Conservation (phyloP, 768 basidiomycete genomes). For the Pholiota conissans region DNA sequence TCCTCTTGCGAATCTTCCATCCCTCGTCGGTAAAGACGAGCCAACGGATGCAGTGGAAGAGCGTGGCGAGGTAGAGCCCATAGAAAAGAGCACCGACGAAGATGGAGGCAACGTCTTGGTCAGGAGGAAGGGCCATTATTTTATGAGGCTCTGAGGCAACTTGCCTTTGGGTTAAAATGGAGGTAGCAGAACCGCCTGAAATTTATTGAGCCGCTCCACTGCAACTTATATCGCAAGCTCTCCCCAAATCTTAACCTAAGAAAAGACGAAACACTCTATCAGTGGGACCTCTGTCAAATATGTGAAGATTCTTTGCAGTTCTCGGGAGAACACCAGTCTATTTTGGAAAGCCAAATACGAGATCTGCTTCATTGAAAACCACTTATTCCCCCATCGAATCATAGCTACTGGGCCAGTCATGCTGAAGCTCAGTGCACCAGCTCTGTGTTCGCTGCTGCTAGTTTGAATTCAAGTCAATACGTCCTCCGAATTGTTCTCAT, state of each 20-base stretch:
- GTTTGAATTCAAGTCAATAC: no score
- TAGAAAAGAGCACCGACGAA: constrained; percentile 4
- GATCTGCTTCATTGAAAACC: no score
- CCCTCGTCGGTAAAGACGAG: constrained; percentile 13
- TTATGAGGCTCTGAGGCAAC: not conserved
- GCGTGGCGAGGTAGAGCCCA: constrained; percentile 7
- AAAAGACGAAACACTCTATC: not conserved
- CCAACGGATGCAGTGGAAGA: constrained; percentile 11
- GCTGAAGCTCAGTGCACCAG: no score
- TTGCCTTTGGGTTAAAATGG: no score
- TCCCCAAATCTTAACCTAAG: not conserved
- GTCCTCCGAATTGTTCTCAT: not conserved
- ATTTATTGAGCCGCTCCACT: not conserved
- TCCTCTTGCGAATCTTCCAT: constrained; percentile 5
- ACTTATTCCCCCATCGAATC: no score
- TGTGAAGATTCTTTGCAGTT: not conserved
- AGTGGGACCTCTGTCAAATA: not conserved
- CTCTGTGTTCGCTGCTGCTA: no score
- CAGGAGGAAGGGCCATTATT: not conserved
- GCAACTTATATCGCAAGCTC: not conserved
- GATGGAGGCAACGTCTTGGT: not conserved
- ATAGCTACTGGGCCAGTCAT: no score
- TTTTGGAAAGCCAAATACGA: no score
- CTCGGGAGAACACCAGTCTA: not conserved
- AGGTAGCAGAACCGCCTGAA: no score